Evolutionary conservation across 352 stramenopile genomes (phyloP).

Genomic region (Nothophytophthora sp.): DNA sequence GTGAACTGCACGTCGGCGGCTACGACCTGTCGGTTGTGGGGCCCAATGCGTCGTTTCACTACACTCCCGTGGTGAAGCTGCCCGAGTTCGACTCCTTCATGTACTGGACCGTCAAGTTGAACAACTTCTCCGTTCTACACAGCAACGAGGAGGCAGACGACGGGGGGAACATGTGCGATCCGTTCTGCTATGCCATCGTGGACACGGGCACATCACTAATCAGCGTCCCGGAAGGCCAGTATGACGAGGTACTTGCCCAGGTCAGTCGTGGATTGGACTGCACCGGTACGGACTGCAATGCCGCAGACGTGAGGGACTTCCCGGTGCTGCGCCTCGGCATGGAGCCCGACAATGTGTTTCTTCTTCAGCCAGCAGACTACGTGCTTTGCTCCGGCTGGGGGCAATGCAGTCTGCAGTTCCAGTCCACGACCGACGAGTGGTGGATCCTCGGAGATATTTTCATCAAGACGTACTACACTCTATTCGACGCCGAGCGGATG

Average conservation of each 20-base stretch:
- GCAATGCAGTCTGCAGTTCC: constrained; percentile 80
- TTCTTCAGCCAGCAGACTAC: constrained; percentile 81
- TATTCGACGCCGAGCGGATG: constrained; percentile 90
- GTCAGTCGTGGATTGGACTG: constrained; percentile 73
- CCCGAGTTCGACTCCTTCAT: constrained; percentile 78
- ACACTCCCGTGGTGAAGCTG: constrained; percentile 84
- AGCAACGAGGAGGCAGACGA: neutral
- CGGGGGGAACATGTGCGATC: constrained; percentile 55
- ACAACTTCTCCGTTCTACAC: constrained; percentile 40
- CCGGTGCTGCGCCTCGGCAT: constrained; percentile 79
- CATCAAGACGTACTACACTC: constrained; percentile 92
- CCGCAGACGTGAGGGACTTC: constrained; percentile 53
- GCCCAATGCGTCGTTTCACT: constrained; percentile 85
- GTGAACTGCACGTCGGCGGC: constrained; percentile 82
- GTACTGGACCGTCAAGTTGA: constrained; percentile 89
- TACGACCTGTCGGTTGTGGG: constrained; percentile 86
- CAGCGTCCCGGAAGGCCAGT: constrained; percentile 73
- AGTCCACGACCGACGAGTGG: constrained; percentile 75
- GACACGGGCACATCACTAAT: constrained; percentile 90
- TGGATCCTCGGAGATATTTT: constrained; percentile 92
- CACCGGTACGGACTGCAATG: constrained; percentile 65
- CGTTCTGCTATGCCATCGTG: constrained; percentile 88
- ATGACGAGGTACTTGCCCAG: constrained; percentile 52
- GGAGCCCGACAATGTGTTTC: constrained; percentile 84
- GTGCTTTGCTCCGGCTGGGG: constrained; percentile 72